Conservation (phyloP, 1,284 basidiomycete species). For the Taiwanofungus camphoratus region DNA sequence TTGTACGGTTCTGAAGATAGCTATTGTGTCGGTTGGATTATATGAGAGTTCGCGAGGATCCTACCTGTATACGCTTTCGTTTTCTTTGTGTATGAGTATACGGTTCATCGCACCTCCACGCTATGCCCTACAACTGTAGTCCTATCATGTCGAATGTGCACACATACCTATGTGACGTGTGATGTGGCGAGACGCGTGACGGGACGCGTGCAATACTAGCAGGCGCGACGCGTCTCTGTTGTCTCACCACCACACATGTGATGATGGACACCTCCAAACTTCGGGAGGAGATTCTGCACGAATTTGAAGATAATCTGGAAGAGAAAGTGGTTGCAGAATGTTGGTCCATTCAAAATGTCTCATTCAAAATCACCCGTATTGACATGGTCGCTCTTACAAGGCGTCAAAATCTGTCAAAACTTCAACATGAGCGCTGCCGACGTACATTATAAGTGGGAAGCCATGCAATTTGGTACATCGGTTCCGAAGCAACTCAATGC, state of each 20-base stretch:
- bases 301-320: conserved; percentile 16
- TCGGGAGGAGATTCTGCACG: conserved; percentile 9
- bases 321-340: conserved; percentile 16
- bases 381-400: conserved; percentile 32
- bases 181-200: conserved; percentile 2
- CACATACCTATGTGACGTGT: neutral
- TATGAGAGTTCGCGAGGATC: conserved; percentile 1
- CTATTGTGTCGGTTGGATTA: neutral
- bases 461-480: conserved; percentile 35
- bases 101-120: neutral
- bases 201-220: conserved; percentile 4
- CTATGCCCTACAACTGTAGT: neutral
- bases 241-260: neutral
- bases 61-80: conserved; percentile 6
- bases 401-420: conserved; percentile 57
- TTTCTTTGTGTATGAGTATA: conserved; percentile 1
- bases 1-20: neutral
- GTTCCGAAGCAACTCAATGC: conserved; percentile 13
- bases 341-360: conserved; percentile 4
- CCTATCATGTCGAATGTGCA: neutral
- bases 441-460: conserved; percentile 73
- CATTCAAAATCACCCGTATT: neutral
- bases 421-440: conserved; percentile 52
- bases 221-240: neutral
- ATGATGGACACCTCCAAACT: neutral